These are phyloP conservation scores for Dothideomycetidae sp. DNA, from an alignment of 2,329 filamentous ascomycete species.

Conservation along the genomic window DNA sequence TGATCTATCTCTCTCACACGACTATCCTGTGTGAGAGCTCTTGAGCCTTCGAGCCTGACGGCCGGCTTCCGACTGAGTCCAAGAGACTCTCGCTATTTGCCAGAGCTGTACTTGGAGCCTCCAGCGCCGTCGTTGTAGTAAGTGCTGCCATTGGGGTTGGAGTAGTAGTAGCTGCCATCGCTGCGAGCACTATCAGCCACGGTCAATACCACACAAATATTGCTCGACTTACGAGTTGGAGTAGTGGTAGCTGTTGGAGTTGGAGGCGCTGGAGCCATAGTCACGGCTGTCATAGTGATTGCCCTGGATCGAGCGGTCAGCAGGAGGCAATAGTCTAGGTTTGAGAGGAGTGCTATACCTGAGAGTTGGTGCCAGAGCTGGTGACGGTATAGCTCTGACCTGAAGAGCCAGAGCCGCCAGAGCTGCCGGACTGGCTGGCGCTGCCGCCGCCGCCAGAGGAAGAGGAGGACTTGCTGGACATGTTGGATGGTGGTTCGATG, in stretches of 20 bases:
- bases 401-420: not conserved
- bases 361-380: slow-evolving; percentile 45
- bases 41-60: no score
- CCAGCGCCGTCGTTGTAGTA: slow-evolving; percentile 29
- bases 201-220: no score
- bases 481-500: no score
- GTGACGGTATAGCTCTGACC: slow-evolving; percentile 25
- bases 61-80: no score
- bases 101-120: not conserved
- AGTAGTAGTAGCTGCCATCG: slow-evolving; percentile 60
- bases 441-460: no score
- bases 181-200: slow-evolving; percentile 3
- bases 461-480: not conserved
- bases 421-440: no score
- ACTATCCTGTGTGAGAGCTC: no score
- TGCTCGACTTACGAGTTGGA: slow-evolving; percentile 48
- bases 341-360: no score
- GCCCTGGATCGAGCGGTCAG: slow-evolving; percentile 32
- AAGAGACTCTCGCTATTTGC: no score
- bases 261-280: slow-evolving; percentile 42
- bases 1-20: no score
- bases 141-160: slow-evolving; percentile 44
- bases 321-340: not conserved
- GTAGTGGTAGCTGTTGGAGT: slow-evolving; percentile 52
- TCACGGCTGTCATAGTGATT: slow-evolving; percentile 54